Evolutionary conservation across 805 yeast species (phyloP), one percentile per base, ranked within the genome.

Genomic region (Kuraishia capsulata): DNA sequence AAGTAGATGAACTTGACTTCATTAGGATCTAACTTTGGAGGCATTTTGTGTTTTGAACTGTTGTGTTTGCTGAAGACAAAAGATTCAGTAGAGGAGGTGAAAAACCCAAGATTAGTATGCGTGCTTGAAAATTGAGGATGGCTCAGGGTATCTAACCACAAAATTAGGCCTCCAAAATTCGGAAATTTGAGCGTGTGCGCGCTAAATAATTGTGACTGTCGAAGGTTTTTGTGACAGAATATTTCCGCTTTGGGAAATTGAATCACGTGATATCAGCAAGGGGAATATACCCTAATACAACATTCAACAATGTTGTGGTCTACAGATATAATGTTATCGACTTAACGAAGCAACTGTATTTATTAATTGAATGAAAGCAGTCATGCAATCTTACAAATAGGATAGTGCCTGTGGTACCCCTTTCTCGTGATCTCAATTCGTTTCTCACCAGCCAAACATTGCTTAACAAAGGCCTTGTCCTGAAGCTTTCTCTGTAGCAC

Each of bases 1-100:
- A 92, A 77, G 86, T 90, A 90, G 75, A 92, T 77, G 85, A 75
- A 86, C 75, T 89, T 89, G 69, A 92, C 96, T 85, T 92, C 98
- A 78, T 57, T 74, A 66, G 98, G 98, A 72, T 92, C 98, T 76
- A 89, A 80, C 80, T 92, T 87, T 77, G 96, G 96, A 76, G 96
- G 95, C 96, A 87, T 85, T 50, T 75, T 17, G 36, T 30, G 17
- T 39, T 21, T n/a, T n/a, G n/a, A n/a, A n/a, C n/a, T 41, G 21
- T 34, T 26, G n/a, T n/a, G n/a, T n/a, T 17, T 34, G 37, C 10
- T n/a, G n/a, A n/a, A n/a, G n/a, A n/a, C n/a, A n/a, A n/a, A n/a
- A n/a, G n/a, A n/a, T n/a, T n/a, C n/a, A n/a, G n/a, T n/a, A n/a
- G n/a, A n/a, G n/a, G n/a, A n/a, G n/a, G n/a, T n/a, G n/a, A n/a